A percentile compares a stretch with the other conserved stretches of the same genome.
Conservation (phyloP, 2,329 filamentous ascomycete species). For the Sclerotinia spermophila region DNA sequence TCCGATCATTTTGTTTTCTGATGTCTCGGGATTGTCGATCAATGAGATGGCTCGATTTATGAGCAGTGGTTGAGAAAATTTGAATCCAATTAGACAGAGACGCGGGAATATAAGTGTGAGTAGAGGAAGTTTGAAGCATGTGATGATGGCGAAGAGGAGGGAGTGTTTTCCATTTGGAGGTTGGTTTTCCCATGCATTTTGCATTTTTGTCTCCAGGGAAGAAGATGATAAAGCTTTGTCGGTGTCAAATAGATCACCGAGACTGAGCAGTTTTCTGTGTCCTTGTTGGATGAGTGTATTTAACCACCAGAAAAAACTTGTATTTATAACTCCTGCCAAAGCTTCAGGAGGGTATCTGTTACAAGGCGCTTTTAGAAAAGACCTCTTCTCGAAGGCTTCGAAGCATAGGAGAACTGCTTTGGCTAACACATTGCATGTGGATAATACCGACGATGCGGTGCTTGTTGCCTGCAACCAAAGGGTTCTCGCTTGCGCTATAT, state of each 20-base stretch:
- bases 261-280: conserved; percentile 29
- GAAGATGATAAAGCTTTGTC: conserved; percentile 19
- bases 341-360: conserved; percentile 28
- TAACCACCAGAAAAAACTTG: conserved; percentile 38
- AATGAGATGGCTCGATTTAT: conserved; percentile 19
- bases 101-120: conserved; percentile 23
- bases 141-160: background rate
- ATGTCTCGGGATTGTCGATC: background rate
- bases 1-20: background rate
- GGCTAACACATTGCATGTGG: conserved; percentile 8
- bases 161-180: background rate
- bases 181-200: background rate
- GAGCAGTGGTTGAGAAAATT: conserved; percentile 21
- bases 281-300: conserved; percentile 36
- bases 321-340: conserved; percentile 34
- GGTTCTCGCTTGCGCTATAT: conserved; percentile 20
- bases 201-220: conserved; percentile 1
- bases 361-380: conserved; percentile 13
- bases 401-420: conserved; percentile 21
- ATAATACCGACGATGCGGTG: conserved; percentile 4
- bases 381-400: conserved; percentile 23
- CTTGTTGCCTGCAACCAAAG: conserved; percentile 19
- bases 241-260: conserved; percentile 31
- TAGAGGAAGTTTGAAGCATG: conserved; percentile 15
- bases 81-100: conserved; percentile 23